Percentiles rank a stretch among this genome's conserved stretches.
Evolutionary conservation across 192 early-diverging fungal genomes (phyloP).

Genomic region (Umbelopsis ramanniana): DNA sequence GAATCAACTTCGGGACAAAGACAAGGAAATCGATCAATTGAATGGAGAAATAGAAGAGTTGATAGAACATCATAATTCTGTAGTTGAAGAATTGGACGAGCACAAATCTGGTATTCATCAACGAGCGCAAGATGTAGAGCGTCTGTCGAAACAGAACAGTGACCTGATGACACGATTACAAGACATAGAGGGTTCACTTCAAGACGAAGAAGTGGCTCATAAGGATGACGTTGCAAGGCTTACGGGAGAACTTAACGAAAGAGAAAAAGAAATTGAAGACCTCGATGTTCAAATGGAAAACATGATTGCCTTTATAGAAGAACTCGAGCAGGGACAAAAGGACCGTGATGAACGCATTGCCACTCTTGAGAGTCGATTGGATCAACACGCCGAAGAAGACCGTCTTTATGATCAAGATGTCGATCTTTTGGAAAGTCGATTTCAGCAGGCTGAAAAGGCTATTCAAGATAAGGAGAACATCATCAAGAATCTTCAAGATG

Average conservation of each 20-base stretch:
- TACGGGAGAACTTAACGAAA: constrained; percentile 29
- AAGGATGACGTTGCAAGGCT: constrained; percentile 31
- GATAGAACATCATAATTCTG: constrained; percentile 29
- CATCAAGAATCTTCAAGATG: constrained; percentile 1
- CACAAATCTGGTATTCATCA: constrained; percentile 15
- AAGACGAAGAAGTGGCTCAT: constrained; percentile 22
- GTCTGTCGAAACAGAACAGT: constrained; percentile 21
- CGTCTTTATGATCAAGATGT: constrained; percentile 12
- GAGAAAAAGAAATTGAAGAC: constrained; percentile 34
- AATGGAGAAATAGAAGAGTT: constrained; percentile 36
- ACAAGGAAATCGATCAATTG: constrained; percentile 42
- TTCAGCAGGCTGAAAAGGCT: constrained; percentile 24
- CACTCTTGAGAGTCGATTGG: neutral
- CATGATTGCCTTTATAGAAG: constrained; percentile 20
- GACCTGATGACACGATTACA: constrained; percentile 24
- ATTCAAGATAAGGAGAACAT: constrained; percentile 7
- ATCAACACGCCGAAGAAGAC: constrained; percentile 23
- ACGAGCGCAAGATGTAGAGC: constrained; percentile 1
- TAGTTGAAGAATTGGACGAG: constrained; percentile 32
- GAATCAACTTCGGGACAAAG: constrained; percentile 49
- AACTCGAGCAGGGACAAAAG: constrained; percentile 15
- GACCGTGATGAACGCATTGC: constrained; percentile 13
- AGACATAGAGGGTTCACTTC: constrained; percentile 11
- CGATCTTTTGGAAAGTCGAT: constrained; percentile 20
- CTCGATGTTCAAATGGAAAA: constrained; percentile 39